Evolutionary conservation across 345 rosid species (phyloP).

Genomic region (Crucihimalaya himalaica): DNA sequence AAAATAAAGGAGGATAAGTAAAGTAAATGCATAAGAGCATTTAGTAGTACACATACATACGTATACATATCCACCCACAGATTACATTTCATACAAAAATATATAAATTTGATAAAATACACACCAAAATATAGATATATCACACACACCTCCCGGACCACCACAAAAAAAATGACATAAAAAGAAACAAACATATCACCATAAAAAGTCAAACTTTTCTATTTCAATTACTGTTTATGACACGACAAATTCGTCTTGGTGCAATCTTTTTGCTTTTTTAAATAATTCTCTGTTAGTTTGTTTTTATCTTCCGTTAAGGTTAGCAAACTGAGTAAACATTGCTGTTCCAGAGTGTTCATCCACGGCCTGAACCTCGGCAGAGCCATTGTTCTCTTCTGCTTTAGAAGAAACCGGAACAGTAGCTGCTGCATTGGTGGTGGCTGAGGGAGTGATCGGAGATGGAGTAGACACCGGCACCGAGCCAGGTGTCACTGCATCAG

Average conservation of each 20-base stretch:
- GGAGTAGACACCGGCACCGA: slow-evolving; percentile 28
- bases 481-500: slow-evolving; percentile 43
- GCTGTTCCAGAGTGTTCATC: slow-evolving; percentile 71
- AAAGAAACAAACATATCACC: slow-evolving; percentile 27
- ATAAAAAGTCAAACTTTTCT: slow-evolving; percentile 14
- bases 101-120: slow-evolving; percentile 23
- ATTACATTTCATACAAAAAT: slow-evolving; percentile 21
- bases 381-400: slow-evolving; percentile 45
- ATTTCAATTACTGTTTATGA: slow-evolving; percentile 9
- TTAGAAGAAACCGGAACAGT: slow-evolving; percentile 39
- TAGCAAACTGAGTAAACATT: slow-evolving; percentile 62
- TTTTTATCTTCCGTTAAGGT: slow-evolving; percentile 64
- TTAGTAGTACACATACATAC: slow-evolving; percentile 29
- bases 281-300: slow-evolving; percentile 7
- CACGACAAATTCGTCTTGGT: slow-evolving; percentile 24
- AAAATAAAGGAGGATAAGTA: slow-evolving; percentile 30
- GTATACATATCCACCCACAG: slow-evolving; percentile 34
- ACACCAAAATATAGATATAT: slow-evolving; percentile 29
- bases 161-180: slow-evolving; percentile 17
- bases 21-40: slow-evolving; percentile 35
- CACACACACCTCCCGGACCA: slow-evolving; percentile 14
- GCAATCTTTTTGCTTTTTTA: background rate
- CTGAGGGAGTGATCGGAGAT: slow-evolving; percentile 35
- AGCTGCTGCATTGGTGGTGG: slow-evolving; percentile 33
- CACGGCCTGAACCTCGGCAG: slow-evolving; percentile 46